Base-by-base conservation (phyloP, 148 eudicot genomes). In the Rhododendron kiyosumense region DNA sequence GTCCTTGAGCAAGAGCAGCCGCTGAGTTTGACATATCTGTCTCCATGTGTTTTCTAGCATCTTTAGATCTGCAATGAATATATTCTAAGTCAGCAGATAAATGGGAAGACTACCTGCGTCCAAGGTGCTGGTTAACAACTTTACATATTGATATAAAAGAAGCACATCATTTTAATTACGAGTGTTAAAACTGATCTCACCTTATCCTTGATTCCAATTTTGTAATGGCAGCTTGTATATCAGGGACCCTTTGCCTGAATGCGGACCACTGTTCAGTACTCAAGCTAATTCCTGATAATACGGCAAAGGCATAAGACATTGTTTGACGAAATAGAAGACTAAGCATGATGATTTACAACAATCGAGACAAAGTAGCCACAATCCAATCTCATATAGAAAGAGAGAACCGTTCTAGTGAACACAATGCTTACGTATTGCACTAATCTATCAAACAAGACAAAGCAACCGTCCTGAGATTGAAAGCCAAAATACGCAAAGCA, bases 181-280 rank as follows among this genome's bases (percentile, higher is more conserved):
- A 38, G 2, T 79, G 18, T 43, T 59, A 77, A 63, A 36, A 49
- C 10, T 36, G 32, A 13, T 61, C 49, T 78, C 76, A 95, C 98
- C 96, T 94, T 82, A 88, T 81, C 59, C 49, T 86, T 81, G 95
- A 89, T 86, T 93, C 89, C 86, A 89, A 79, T 85, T 91, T 87
- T 20, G 61, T 45, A 74, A 93, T 92, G 83, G 96, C 94, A 77
- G 88, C 96, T 88, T 95, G 93, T 78, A 94, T 85, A 38, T 89
- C 87, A 51, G 96, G 91, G 84, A 95, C 26, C 82, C 88, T 90
- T 83, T 88, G 89, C 84, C 89, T 90, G 69, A 95, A 89, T 67
- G 86, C 86, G 24, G 89, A 84, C 98, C 96, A 95, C 79, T 94
- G 90, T 43, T 86, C 87, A 81, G 88, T 30, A 30, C 88, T 85